A percentile compares a stretch with the other conserved stretches of the same genome.
phyloP scores from a whole-genome alignment of 345 rosid species.

The Lumnitzera littorea region DNA sequence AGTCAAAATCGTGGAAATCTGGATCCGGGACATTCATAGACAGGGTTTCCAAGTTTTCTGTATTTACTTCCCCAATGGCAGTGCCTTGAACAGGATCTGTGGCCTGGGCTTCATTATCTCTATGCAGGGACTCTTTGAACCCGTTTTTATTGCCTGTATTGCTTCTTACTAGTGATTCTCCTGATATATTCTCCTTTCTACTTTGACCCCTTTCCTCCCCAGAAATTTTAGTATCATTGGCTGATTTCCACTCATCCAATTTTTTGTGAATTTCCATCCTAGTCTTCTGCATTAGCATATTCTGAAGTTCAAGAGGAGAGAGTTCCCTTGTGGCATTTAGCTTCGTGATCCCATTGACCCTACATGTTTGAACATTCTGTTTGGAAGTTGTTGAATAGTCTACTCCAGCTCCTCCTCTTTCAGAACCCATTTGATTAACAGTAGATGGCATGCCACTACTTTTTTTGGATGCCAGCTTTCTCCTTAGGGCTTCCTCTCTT shows the following conservation, averaged over 20 bases:
- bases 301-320: conserved; percentile 26
- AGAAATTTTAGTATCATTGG: conserved; percentile 1
- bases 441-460: background rate
- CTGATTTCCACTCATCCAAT: conserved; percentile 12
- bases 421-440: conserved; percentile 10
- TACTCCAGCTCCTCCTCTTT: conserved; percentile 11
- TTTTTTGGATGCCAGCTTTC: conserved; percentile 12
- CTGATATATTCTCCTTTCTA: background rate
- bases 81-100: background rate
- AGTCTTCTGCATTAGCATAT: conserved; percentile 39
- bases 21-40: conserved; percentile 40
- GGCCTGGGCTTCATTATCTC: background rate
- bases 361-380: conserved; percentile 8
- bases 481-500: conserved; percentile 14
- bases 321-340: conserved; percentile 24
- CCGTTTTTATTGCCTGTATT: background rate
- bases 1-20: conserved; percentile 42
- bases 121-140: conserved; percentile 2
- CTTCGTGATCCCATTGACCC: conserved; percentile 22
- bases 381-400: conserved; percentile 15
- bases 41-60: conserved; percentile 12
- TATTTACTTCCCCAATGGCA: background rate
- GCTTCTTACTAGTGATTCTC: background rate
- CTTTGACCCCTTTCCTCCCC: conserved; percentile 9
- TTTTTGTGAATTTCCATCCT: conserved; percentile 24